Evolutionary conservation across 805 yeast species (phyloP).

Genomic region (Kuraishia floccosa): DNA sequence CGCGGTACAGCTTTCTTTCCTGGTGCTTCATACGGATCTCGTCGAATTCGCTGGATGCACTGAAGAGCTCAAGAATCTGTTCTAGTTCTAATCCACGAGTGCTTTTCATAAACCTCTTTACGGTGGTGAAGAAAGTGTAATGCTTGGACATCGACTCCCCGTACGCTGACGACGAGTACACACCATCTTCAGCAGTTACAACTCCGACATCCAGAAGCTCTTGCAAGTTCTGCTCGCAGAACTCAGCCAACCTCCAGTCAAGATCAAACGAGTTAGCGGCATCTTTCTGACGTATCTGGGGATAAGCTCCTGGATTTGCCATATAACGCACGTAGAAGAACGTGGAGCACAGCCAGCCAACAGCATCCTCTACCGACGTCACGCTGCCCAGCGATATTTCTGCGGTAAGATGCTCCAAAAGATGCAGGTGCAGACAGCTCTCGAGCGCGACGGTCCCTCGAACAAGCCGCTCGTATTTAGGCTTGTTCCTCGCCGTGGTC

Average conservation of each 20-base stretch:
- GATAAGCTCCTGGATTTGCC: constrained; percentile 27
- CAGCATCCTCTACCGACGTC: constrained; percentile 21
- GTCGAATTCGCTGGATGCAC: constrained; percentile 27
- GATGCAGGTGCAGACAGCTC: constrained; percentile 28
- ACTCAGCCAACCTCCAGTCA: constrained; percentile 19
- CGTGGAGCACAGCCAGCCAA: constrained; percentile 35
- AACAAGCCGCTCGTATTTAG: constrained; percentile 27
- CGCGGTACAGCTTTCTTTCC: constrained; percentile 32
- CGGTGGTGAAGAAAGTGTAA: constrained; percentile 32
- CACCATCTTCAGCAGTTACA: constrained; percentile 8
- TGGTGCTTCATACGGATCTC: constrained; percentile 26
- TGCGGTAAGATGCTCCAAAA: constrained; percentile 29
- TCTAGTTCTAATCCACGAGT: constrained; percentile 3
- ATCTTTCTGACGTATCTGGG: constrained; percentile 8
- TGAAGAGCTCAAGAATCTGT: constrained; percentile 16
- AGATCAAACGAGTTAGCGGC: constrained; percentile 6
- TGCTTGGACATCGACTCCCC: constrained; percentile 40
- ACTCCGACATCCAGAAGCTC: constrained; percentile 20
- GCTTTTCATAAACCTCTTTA: constrained; percentile 20
- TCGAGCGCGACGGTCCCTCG: constrained; percentile 33
- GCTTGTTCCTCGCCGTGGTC: constrained; percentile 24
- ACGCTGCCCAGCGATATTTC: constrained; percentile 32
- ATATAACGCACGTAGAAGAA: constrained; percentile 34
- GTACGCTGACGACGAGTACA: constrained; percentile 22
- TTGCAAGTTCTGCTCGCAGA: constrained; percentile 20